Percentiles rank a stretch among this genome's conserved stretches.
phyloP scores from a whole-genome alignment of 768 basidiomycete genomes.

The Boletales sp. region DNA sequence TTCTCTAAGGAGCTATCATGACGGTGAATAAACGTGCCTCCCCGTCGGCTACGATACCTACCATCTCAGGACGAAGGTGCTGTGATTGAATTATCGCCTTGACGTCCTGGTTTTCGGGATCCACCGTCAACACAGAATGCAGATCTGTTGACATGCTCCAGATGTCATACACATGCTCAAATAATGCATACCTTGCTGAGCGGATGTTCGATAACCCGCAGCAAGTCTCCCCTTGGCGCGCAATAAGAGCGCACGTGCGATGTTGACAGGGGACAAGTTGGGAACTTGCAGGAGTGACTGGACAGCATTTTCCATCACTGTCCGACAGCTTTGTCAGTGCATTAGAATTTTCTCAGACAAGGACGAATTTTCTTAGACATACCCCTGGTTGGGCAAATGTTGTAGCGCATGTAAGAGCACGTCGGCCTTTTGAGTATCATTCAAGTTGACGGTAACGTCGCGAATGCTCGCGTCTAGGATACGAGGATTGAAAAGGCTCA shows the following conservation, averaged over 20 bases:
- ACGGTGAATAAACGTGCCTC: neutral
- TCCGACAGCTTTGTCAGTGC: conserved; percentile 40
- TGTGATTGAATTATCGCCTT: conserved; percentile 54
- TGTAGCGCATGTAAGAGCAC: conserved; percentile 79
- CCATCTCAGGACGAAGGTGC: conserved; percentile 54
- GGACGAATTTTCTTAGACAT: conserved; percentile 18
- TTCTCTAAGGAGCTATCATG: conserved; percentile 28
- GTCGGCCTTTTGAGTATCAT: conserved; percentile 65
- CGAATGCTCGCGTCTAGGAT: conserved; percentile 75
- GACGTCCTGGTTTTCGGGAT: conserved; percentile 70
- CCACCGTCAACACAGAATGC: conserved; percentile 56
- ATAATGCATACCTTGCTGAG: conserved; percentile 53
- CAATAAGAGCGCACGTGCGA: conserved; percentile 59
- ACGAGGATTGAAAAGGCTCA: conserved; percentile 71
- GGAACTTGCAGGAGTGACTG: conserved; percentile 64
- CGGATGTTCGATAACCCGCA: conserved; percentile 55
- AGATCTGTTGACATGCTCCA: conserved; percentile 44
- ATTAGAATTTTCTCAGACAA: conserved; percentile 7
- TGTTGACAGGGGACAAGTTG: conserved; percentile 46
- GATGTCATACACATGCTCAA: neutral
- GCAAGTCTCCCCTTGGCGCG: conserved; percentile 65
- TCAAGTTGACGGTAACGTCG: conserved; percentile 55
- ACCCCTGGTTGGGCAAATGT: conserved; percentile 72
- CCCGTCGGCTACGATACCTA: conserved; percentile 19
- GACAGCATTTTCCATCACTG: conserved; percentile 69